These are phyloP conservation scores for Coemansia sp. DNA, from an alignment of 192 early-diverging fungal genomes.

Conservation along the genomic window DNA sequence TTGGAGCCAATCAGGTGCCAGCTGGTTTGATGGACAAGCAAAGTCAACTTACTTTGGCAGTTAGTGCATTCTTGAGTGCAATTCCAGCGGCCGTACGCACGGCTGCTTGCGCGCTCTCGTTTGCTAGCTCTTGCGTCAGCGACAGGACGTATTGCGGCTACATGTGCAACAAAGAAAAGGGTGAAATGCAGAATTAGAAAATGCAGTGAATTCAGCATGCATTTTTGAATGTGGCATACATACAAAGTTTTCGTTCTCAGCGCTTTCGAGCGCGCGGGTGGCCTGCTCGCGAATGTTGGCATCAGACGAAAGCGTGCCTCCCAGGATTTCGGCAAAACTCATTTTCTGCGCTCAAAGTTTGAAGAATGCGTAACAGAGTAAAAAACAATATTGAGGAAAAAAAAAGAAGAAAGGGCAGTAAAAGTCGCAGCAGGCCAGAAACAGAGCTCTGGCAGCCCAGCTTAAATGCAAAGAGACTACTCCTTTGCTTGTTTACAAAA, in stretches of 20 bases:
- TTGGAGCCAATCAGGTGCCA: background rate
- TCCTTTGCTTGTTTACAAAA: too few relatives aligned
- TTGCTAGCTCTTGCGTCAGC: slow-evolving; percentile 80
- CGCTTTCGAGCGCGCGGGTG: slow-evolving; percentile 68
- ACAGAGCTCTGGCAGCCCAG: background rate
- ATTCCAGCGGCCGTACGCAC: slow-evolving; percentile 85
- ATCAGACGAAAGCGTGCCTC: slow-evolving; percentile 80
- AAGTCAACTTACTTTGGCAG: slow-evolving; percentile 66
- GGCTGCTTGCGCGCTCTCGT: slow-evolving; percentile 61
- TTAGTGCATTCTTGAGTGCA: slow-evolving; percentile 89
- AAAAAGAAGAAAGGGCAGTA: slow-evolving; percentile 6
- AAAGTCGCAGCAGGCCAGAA: background rate
- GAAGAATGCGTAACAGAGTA: slow-evolving; percentile 9
- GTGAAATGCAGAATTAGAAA: too few relatives aligned
- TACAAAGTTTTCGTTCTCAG: slow-evolving; percentile 82
- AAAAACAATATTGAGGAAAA: background rate
- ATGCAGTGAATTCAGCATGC: slow-evolving; percentile 8
- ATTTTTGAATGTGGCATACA: slow-evolving; percentile 32
- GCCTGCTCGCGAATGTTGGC: slow-evolving; percentile 78
- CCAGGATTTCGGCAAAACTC: slow-evolving; percentile 73
- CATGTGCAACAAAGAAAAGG: background rate
- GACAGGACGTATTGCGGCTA: slow-evolving; percentile 67
- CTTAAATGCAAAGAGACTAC: background rate
- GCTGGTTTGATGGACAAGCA: background rate
- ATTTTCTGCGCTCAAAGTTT: slow-evolving; percentile 24